A percentile compares a stretch with the other conserved stretches of the same genome.
phyloP scores from a whole-genome alignment of 2,329 filamentous ascomycete genomes.

The Paraphaeosphaeria minitans region DNA sequence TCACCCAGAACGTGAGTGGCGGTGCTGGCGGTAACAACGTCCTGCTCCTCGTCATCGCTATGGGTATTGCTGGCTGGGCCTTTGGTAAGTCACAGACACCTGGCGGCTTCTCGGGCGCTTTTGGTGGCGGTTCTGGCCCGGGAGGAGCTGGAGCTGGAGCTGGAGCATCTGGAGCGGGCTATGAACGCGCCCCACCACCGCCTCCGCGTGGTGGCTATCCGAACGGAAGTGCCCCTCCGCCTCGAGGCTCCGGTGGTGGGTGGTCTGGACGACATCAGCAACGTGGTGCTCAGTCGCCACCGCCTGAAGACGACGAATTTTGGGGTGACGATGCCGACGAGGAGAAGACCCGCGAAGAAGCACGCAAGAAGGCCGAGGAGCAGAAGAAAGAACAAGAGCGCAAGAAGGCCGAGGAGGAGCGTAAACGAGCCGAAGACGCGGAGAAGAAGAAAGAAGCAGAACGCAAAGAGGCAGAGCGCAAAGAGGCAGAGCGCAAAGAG shows the following conservation, averaged over 20 bases:
- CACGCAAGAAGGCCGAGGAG: conserved; percentile 49
- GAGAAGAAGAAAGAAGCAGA: conserved; percentile 46
- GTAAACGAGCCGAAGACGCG: conserved; percentile 40
- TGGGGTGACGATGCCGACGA: conserved; percentile 21
- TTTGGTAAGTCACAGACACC: conserved; percentile 68
- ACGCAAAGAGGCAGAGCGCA: conserved; percentile 36
- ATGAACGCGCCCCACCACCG: conserved; percentile 37
- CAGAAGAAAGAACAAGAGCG: conserved; percentile 44
- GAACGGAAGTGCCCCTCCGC: conserved; percentile 37
- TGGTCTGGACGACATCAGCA: conserved; percentile 38
- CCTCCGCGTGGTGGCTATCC: conserved; percentile 42
- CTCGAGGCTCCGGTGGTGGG: conserved; percentile 31
- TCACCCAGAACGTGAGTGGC: conserved; percentile 59
- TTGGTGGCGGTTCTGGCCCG: conserved; percentile 31
- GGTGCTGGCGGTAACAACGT: conserved; percentile 69
- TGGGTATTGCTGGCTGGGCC: conserved; percentile 80
- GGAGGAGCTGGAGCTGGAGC: conserved; percentile 38
- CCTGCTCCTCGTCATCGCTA: conserved; percentile 70
- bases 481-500: conserved; percentile 46
- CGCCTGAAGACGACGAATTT: conserved; percentile 36
- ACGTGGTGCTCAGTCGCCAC: conserved; percentile 36
- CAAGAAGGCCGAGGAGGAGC: conserved; percentile 46
- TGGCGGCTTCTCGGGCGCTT: conserved; percentile 39
- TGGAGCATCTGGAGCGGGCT: conserved; percentile 30
- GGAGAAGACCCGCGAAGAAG: conserved; percentile 1